phyloP scores from a whole-genome alignment of 2,329 filamentous ascomycete species.

The Penicillium sp. region DNA sequence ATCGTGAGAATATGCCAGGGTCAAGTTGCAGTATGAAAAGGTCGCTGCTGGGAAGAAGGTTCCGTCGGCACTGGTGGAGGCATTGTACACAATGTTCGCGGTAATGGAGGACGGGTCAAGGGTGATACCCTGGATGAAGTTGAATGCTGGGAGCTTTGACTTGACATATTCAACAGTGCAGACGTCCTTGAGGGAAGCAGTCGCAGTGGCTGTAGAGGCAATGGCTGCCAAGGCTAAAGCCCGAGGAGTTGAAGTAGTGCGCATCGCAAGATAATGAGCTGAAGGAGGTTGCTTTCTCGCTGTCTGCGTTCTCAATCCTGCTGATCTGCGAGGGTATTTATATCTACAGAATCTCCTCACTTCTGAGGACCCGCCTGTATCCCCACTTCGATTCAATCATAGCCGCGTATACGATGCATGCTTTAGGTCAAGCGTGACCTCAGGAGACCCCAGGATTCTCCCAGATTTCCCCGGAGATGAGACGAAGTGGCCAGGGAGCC shows the following conservation, averaged over 20 bases:
- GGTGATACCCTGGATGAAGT: conserved; percentile 39
- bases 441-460: neutral
- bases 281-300: neutral
- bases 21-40: conserved; percentile 47
- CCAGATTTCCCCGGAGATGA: neutral
- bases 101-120: conserved; percentile 42
- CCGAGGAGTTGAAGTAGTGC: neutral
- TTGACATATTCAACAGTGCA: conserved; percentile 43
- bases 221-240: neutral
- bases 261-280: neutral
- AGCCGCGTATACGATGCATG: neutral
- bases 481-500: neutral
- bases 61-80: neutral
- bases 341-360: neutral
- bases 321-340: neutral
- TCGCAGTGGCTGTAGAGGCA: neutral
- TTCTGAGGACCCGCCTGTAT: no score
- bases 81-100: conserved; percentile 6
- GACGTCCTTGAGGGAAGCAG: conserved; percentile 34
- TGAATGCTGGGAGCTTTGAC: conserved; percentile 40
- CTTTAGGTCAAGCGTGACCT: neutral
- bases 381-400: neutral
- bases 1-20: conserved; percentile 49
- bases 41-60: conserved; percentile 12
- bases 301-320: neutral